Evolutionary conservation across 441 rosid genomes (phyloP), one percentile per base, ranked within the genome.

Genomic region (Aleurites moluccanus): DNA sequence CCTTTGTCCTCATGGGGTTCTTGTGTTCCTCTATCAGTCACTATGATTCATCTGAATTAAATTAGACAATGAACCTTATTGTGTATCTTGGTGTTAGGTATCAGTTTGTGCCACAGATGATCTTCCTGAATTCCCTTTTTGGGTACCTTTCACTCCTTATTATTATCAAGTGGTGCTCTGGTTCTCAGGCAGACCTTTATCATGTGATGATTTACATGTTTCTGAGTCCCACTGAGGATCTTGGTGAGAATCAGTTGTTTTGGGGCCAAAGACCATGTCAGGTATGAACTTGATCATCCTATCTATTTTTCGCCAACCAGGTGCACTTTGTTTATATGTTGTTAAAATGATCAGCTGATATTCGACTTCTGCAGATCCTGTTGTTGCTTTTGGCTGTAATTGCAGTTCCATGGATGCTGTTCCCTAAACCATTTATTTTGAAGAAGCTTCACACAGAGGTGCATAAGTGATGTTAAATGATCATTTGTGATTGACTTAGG

Each of bases 161-260:
- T 64, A 79, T 95, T 83, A 83, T 92, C 84, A 95, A 95, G 88
- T 95, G 99, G 99, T 90, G 98, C 86, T 87, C 91, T 72, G 99
- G 99, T 77, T 92, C 99, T 79, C 96, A 90, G 84, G 98, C 98
- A 50, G 99, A 95, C 83, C 93, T 95, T 79, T 95, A 95, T 83
- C 99, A 95, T 86, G 99, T 95, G 69, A 95, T 95, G 99, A 95
- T 95, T 76, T 95, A 95, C 85, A 92, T 95, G 98, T 95, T 95
- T 85, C 83, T 95, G 84, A 90, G 98, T 80, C 99, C 99, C 53
- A 91, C 96, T 2, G 98, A 95, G 53, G 91, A 85, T 72, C 97
- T 92, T 70, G 96, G 92, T 21, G 99, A 91, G 71, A 95, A 95
- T 81, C 81, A 93, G 82, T 85, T 95, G 83, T 95, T 95, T 74